A percentile compares a stretch with the other conserved stretches of the same genome.
Evolutionary conservation across 2,329 filamentous ascomycete species (phyloP).

Genomic region (Neodidymelliopsis sp.): DNA sequence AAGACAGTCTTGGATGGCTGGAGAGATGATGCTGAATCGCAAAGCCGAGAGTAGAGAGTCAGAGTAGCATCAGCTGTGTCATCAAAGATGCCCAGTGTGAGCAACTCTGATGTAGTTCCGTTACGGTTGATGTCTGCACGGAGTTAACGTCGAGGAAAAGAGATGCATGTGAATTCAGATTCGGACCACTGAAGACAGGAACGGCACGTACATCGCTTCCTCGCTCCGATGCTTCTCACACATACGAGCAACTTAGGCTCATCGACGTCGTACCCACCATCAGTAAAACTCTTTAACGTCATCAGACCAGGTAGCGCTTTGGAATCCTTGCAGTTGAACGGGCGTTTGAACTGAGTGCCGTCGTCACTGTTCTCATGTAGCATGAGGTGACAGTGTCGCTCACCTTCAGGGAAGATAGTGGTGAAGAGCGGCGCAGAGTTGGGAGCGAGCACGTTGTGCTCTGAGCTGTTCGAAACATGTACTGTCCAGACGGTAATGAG

Average conservation of each 20-base stretch:
- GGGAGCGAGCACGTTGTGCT: conserved; percentile 51
- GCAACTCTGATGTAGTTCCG: conserved; percentile 54
- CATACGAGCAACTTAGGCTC: conserved; percentile 64
- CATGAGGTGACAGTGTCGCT: conserved; percentile 62
- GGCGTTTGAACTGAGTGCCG: conserved; percentile 54
- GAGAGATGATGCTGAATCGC: conserved; percentile 56
- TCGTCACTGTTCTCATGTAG: conserved; percentile 60
- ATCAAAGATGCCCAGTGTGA: conserved; percentile 64
- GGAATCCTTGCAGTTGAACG: conserved; percentile 53
- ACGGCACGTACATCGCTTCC: conserved; percentile 53
- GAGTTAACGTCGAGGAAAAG: neutral
- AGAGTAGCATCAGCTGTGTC: conserved; percentile 62
- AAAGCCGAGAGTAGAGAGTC: conserved; percentile 63
- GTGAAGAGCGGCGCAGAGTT: conserved; percentile 59
- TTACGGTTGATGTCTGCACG: conserved; percentile 57
- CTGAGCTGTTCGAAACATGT: conserved; percentile 59
- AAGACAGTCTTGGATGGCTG: conserved; percentile 59
- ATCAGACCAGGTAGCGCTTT: conserved; percentile 58
- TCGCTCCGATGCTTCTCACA: conserved; percentile 64
- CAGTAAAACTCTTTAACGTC: conserved; percentile 63
- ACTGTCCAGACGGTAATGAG: conserved; percentile 65
- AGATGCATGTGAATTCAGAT: too few species aligned
- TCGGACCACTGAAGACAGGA: neutral
- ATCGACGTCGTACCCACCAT: conserved; percentile 61
- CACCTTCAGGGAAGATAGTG: conserved; percentile 65